A percentile compares a stretch with the other conserved stretches of the same genome.
Conservation (phyloP, 1,284 basidiomycete species). For the Trichosporon faecale region DNA sequence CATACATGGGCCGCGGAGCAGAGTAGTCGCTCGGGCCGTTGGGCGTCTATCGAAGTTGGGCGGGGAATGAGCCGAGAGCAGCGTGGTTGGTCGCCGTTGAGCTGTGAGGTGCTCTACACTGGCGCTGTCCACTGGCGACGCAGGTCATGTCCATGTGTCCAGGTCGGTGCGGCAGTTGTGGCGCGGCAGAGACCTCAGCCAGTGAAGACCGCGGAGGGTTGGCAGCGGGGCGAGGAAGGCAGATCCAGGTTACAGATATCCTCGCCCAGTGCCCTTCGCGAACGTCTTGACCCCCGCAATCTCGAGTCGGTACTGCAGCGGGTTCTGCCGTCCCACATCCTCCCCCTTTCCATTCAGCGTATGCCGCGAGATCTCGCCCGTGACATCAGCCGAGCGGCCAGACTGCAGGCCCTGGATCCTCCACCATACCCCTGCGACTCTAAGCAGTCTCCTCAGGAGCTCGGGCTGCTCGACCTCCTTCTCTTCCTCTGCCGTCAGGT, state of each 20-base stretch:
- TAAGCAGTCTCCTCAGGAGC: conserved; percentile 34
- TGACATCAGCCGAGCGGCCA: conserved; percentile 48
- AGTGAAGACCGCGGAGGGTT: no score
- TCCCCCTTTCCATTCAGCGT: background rate
- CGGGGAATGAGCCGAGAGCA: background rate
- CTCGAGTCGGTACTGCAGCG: conserved; percentile 50
- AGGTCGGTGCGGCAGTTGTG: background rate
- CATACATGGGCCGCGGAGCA: background rate
- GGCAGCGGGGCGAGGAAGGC: no score
- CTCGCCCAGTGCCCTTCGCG: conserved; percentile 51
- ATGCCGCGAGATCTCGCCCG: conserved; percentile 37
- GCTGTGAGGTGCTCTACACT: no score
- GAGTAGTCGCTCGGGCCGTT: background rate
- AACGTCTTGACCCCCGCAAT: conserved; percentile 47
- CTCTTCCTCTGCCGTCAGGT: conserved; percentile 18
- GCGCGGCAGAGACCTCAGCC: background rate
- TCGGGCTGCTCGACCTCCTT: conserved; percentile 14
- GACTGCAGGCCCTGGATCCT: conserved; percentile 40
- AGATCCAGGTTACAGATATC: conserved; percentile 38
- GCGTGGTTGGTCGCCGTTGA: no score
- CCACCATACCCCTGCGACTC: conserved; percentile 43
- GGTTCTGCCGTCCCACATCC: conserved; percentile 21
- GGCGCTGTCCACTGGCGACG: no score
- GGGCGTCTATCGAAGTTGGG: background rate
- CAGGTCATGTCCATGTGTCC: background rate